Evolutionary conservation across 352 stramenopile species (phyloP).

Genomic region (Phytophthora melonis): DNA sequence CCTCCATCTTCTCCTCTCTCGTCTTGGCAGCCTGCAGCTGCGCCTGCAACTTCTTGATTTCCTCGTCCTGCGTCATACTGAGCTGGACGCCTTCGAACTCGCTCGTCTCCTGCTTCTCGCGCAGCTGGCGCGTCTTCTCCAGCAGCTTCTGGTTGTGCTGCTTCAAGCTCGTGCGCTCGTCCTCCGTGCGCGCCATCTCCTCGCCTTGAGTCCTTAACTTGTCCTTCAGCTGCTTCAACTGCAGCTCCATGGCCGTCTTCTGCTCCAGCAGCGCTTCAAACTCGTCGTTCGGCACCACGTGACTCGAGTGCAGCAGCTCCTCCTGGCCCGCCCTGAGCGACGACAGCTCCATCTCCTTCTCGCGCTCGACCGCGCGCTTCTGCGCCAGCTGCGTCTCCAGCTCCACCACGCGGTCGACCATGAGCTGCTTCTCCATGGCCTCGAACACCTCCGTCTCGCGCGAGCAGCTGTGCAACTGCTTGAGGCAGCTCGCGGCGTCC

Average conservation of each 20-base stretch:
- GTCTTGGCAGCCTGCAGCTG: constrained; percentile 36
- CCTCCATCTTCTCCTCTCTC: constrained; percentile 21
- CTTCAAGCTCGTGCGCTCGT: constrained; percentile 4
- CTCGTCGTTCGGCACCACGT: constrained; percentile 35
- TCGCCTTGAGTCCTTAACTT: neutral
- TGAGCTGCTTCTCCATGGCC: constrained; percentile 57
- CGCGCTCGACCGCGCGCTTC: constrained; percentile 44
- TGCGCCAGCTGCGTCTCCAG: constrained; percentile 62
- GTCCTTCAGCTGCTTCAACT: constrained; percentile 32
- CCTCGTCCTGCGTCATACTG: constrained; percentile 26
- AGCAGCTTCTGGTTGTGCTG: constrained; percentile 17
- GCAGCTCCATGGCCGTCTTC: constrained; percentile 30
- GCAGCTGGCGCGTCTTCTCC: constrained; percentile 26
- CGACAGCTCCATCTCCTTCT: constrained; percentile 55
- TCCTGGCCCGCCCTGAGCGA: constrained; percentile 42
- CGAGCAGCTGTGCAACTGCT: constrained; percentile 16
- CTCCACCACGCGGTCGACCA: constrained; percentile 61
- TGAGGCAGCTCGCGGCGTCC: constrained; percentile 25
- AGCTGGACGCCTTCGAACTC: constrained; percentile 33
- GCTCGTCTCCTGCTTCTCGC: constrained; percentile 32
- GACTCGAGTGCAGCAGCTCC: constrained; percentile 31
- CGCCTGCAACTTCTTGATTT: constrained; percentile 43
- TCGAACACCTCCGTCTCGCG: constrained; percentile 53
- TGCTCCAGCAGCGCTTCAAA: constrained; percentile 30
- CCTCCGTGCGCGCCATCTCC: too few species aligned